Evolutionary conservation across 768 basidiomycete genomes (phyloP), one percentile per base, ranked within the genome.

Genomic region (Suillus clintonianus): DNA sequence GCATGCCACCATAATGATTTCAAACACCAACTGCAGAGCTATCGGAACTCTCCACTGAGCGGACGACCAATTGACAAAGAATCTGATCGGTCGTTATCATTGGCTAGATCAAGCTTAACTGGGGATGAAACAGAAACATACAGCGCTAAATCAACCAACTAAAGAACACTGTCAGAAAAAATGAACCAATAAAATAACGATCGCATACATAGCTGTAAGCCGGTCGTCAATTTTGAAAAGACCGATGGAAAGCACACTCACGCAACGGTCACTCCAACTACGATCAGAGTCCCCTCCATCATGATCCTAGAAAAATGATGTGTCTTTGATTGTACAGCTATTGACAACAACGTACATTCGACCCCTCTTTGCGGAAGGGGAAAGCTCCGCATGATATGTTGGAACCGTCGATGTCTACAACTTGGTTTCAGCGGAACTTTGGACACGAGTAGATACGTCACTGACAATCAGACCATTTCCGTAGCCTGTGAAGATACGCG

Each of bases 301-400:
- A 60, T 62, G 22, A 62, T 62, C 56, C 56, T 57, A 30, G 37
- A 27, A 57, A 22, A 57, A 57, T 32, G 41, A 3, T 19, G 39
- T 4, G 6, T 41, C 11, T 13, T 41, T 41, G 13, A 6, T 17
- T 6, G 39, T 37, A 15, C n/a, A n/a, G n/a, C n/a, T 19, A 19
- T 57, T 19, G n/a, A n/a, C n/a, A 8, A 11, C 6, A 36, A 57
- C 56, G 9, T 19, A 41, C 61, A 81, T 72, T 59, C 78, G 75
- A 41, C 82, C 82, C 51, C 82, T 70, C 27, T 74, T 74, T 37
- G 80, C 74, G 0, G 81, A 74, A n/a, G 77, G 72, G 0, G 82
- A 79, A 63, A 80, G 80, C 68, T 84, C 82, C 1, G 80, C 78
- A 64, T 82, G 80, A 66, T 80, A 84, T 6, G 77, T 71, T 1